A percentile compares a stretch with the other conserved stretches of the same genome.
Conservation (phyloP, 139 green algal genomes). For the Ettlia oleoabundans region DNA sequence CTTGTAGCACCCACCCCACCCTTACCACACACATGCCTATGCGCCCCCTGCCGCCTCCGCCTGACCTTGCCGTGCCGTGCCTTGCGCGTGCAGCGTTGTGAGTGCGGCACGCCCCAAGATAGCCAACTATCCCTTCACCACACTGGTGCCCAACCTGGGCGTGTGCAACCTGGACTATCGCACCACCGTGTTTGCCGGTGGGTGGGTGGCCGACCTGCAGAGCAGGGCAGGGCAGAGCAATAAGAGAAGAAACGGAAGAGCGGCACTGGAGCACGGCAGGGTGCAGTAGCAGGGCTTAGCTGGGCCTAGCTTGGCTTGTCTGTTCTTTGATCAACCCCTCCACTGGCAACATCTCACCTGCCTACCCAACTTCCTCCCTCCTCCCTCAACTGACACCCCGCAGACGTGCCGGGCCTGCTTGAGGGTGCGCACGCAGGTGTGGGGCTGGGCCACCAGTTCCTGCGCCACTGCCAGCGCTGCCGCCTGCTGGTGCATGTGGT, state of each 20-base stretch:
- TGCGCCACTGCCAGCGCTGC: slow-evolving; percentile 79
- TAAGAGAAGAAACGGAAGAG: too few species aligned
- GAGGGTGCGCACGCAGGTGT: slow-evolving; percentile 90
- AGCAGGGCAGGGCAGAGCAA: background rate
- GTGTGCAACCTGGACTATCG: slow-evolving; percentile 90
- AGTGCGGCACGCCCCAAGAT: slow-evolving; percentile 90
- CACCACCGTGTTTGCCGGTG: slow-evolving; percentile 71
- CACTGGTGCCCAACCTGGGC: slow-evolving; percentile 96
- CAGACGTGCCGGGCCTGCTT: slow-evolving; percentile 94
- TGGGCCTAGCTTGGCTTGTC: too few species aligned
- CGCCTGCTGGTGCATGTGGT: slow-evolving; percentile 92
- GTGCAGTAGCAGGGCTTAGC: too few species aligned
- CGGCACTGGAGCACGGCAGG: too few species aligned
- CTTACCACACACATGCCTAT: background rate
- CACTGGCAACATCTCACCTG: background rate
- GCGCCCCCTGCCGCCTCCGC: background rate
- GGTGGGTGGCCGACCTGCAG: background rate
- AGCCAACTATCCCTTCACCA: slow-evolving; percentile 98
- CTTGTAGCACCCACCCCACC: too few species aligned
- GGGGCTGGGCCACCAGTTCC: slow-evolving; percentile 95
- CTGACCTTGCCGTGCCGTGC: background rate
- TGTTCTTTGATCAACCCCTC: background rate
- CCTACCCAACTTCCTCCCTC: background rate
- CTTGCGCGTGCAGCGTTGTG: slow-evolving; percentile 61
- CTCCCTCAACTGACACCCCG: background rate